Base-by-base conservation (phyloP, 306 rosid species). In the Cucurbita argyrosperma region DNA sequence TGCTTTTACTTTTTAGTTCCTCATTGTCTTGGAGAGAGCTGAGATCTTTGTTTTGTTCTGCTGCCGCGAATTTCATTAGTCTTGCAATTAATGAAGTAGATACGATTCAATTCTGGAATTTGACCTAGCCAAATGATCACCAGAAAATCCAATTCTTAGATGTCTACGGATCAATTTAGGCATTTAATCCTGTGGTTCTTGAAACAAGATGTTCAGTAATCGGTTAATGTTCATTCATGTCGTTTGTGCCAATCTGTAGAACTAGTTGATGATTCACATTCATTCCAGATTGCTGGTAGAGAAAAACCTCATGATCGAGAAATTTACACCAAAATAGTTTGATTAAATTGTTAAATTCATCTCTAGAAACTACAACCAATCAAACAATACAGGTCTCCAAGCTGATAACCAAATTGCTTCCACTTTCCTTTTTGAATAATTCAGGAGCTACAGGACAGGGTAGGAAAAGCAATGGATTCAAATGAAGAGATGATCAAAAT, bases 361-460 rank as follows among this genome's bases (percentile, higher is more conserved):
- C 8, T 45, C 14, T 6, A 10, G 38, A 66, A 66, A 13, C 23
- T 40, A 68, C 26, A 68, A 47, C 16, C 18, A 45, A 19, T 5
- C 52, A 47, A 10, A 61, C 14, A 13, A 16, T 65, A 40, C 35
- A 65, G 71, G 71, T 21, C 55, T 21, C 40, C 54, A 46, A 19
- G 18, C 11, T 23, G 21, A 10, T 49, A 43, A 68, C 13, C 74
- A 13, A 69, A 69, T 13, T 26, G 74, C 74, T 23, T 69, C 58
- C 74, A 21, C 21, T 69, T 49, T 49, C 18, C 23, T 37, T 50
- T 14, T 69, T 49, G 21, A 67, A 49, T 49, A 47, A 69, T 50
- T 26, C 85, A 95, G 99, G 99, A 95, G 82, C 80, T 95, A 61
- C 95, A 89, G 81, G 99, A 91, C 68, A 88, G 95, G 76, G 92